phyloP scores from a whole-genome alignment of 2,329 filamentous ascomycete species.

The Stagonosporopsis tanaceti region DNA sequence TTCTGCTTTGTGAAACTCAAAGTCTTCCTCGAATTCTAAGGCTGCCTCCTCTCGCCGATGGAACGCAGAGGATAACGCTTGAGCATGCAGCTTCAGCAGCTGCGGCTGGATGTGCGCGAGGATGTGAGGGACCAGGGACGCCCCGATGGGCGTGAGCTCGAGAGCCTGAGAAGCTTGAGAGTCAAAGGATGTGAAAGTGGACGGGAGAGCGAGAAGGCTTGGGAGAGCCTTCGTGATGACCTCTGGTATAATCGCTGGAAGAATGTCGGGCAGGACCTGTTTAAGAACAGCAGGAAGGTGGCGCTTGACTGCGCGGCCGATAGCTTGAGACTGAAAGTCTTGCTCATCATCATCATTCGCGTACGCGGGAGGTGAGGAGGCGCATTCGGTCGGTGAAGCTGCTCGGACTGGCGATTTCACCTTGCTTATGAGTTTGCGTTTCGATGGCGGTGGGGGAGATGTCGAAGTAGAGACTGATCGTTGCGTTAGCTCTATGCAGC shows the following conservation, averaged over 20 bases:
- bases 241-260: neutral
- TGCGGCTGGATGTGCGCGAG: neutral
- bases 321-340: neutral
- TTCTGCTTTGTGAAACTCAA: neutral
- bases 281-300: slow-evolving; percentile 1
- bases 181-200: neutral
- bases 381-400: neutral
- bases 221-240: neutral
- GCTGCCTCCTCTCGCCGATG: neutral
- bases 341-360: neutral
- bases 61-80: neutral
- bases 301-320: neutral
- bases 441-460: neutral
- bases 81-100: neutral
- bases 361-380: slow-evolving; percentile 1
- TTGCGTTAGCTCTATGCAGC: neutral
- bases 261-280: neutral
- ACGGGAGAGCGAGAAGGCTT: neutral
- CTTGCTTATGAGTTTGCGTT: neutral
- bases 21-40: neutral
- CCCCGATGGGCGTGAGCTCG: neutral
- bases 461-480: neutral
- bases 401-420: neutral
- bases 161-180: neutral
- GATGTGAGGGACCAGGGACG: neutral